Evolutionary conservation across 371 early-diverging fungal genomes (phyloP).

Genomic region (Amoeboradix gromovi): DNA sequence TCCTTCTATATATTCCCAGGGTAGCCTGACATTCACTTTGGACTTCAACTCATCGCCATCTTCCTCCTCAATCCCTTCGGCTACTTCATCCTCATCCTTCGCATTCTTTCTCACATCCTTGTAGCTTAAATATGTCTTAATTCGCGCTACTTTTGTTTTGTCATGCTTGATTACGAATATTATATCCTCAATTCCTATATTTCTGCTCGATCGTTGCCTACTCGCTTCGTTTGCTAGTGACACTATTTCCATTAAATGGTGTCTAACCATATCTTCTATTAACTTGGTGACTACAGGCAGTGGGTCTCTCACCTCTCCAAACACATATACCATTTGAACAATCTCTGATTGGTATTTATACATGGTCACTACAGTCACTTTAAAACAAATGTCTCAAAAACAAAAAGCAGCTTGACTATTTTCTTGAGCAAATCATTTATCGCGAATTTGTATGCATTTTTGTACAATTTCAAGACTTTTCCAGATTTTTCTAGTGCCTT

Average conservation of each 20-base stretch:
- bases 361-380: no score
- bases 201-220: background rate
- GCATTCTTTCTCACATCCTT: slow-evolving; percentile 78
- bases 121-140: slow-evolving; percentile 67
- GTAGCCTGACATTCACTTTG: slow-evolving; percentile 33
- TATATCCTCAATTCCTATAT: slow-evolving; percentile 40
- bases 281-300: slow-evolving; percentile 49
- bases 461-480: no score
- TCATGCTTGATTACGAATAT: slow-evolving; percentile 88
- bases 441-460: no score
- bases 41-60: slow-evolving; percentile 46
- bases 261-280: slow-evolving; percentile 74
- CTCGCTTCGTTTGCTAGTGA: slow-evolving; percentile 1
- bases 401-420: no score
- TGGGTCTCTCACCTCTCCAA: slow-evolving; percentile 74
- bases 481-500: no score
- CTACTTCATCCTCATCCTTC: slow-evolving; percentile 25
- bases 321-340: slow-evolving; percentile 92
- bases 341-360: slow-evolving; percentile 38
- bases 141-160: slow-evolving; percentile 56
- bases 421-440: no score
- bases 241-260: slow-evolving; percentile 76
- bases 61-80: slow-evolving; percentile 48
- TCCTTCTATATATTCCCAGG: slow-evolving; percentile 4
- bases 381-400: no score